Evolutionary conservation across 768 basidiomycete genomes (phyloP).

Genomic region (Tulasnella sp.): DNA sequence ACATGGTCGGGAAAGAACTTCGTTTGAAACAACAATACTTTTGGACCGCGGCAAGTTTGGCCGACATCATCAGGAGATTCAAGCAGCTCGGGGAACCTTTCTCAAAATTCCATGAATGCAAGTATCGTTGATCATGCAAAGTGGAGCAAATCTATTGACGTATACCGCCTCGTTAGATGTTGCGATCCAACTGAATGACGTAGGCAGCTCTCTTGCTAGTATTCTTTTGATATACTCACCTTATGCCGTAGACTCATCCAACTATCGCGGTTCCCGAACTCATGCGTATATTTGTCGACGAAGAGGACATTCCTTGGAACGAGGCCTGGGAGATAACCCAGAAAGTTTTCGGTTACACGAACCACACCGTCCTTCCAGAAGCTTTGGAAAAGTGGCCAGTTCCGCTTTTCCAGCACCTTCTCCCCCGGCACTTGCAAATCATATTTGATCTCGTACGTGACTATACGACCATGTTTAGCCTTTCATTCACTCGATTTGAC

Average conservation of each 20-base stretch:
- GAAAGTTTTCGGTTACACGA: slow-evolving; percentile 92
- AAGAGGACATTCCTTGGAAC: slow-evolving; percentile 82
- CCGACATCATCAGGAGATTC: slow-evolving; percentile 89
- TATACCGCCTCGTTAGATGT: slow-evolving; percentile 51
- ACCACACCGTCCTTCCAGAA: slow-evolving; percentile 87
- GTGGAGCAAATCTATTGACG: background rate
- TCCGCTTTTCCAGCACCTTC: slow-evolving; percentile 73
- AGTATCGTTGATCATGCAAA: slow-evolving; percentile 32
- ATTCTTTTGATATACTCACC: background rate
- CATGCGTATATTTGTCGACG: slow-evolving; percentile 83
- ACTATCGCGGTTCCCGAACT: slow-evolving; percentile 93
- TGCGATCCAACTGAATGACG: slow-evolving; percentile 91
- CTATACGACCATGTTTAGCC: too few relatives aligned
- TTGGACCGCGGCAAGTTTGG: slow-evolving; percentile 83
- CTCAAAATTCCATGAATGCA: slow-evolving; percentile 76
- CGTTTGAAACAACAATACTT: slow-evolving; percentile 63
- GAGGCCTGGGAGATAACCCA: slow-evolving; percentile 84
- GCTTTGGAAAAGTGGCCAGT: slow-evolving; percentile 76
- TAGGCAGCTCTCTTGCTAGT: slow-evolving; percentile 34
- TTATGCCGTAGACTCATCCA: slow-evolving; percentile 71
- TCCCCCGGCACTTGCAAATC: slow-evolving; percentile 89
- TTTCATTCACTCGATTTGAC: too few relatives aligned
- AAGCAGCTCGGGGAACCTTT: slow-evolving; percentile 85
- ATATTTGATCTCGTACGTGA: slow-evolving; percentile 65
- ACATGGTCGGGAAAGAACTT: slow-evolving; percentile 69